Conservation (phyloP, 805 yeast species). For the Yamadazyma olivae region DNA sequence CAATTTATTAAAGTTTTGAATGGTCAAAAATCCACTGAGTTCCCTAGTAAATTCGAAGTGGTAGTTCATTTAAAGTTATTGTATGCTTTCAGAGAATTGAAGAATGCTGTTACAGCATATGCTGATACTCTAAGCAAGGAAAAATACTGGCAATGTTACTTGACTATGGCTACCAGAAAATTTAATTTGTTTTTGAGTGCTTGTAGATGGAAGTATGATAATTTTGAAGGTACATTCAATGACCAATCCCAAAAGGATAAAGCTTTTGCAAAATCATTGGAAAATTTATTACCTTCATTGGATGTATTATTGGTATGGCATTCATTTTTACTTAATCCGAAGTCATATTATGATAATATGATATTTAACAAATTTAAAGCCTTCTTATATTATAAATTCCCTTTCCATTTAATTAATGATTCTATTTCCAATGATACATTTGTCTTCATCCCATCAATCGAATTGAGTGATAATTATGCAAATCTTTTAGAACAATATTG, state of each 20-base stretch:
- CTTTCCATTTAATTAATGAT: slow-evolving; percentile 10
- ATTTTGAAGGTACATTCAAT: no score
- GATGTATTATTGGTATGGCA: slow-evolving; percentile 23
- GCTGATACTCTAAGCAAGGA: background rate
- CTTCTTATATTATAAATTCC: slow-evolving; percentile 16
- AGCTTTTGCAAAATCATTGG: background rate
- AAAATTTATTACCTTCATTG: slow-evolving; percentile 15
- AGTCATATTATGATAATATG: slow-evolving; percentile 14
- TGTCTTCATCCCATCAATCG: slow-evolving; percentile 6
- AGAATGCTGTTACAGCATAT: background rate
- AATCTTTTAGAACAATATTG: no score
- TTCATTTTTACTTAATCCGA: slow-evolving; percentile 18
- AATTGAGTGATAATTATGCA: background rate
- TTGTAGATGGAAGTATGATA: background rate
- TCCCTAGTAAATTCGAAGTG: background rate
- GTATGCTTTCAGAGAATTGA: background rate
- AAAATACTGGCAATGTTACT: slow-evolving; percentile 20
- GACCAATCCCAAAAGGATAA: no score
- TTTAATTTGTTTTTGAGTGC: slow-evolving; percentile 20
- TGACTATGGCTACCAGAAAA: slow-evolving; percentile 20
- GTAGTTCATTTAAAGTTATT: slow-evolving; percentile 1
- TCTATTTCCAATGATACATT: slow-evolving; percentile 8
- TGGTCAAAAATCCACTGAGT: background rate
- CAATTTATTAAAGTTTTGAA: background rate
- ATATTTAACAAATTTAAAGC: slow-evolving; percentile 6